Conservation (phyloP, 257 asterid species). For the Solanum peruvianum region DNA sequence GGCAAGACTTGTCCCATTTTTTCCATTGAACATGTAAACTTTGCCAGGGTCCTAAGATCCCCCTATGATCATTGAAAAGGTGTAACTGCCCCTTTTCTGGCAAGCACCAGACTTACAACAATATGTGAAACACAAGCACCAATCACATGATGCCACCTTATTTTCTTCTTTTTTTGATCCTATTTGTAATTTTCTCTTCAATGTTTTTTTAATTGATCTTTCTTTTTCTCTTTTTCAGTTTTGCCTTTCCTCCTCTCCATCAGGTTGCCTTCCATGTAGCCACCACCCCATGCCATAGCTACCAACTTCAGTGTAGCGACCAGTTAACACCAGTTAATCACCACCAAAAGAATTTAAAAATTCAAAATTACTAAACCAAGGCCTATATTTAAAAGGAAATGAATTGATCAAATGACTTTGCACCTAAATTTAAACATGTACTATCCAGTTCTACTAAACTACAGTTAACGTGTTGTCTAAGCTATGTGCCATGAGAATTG, state of each 20-base stretch:
- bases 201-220: background rate
- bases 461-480: background rate
- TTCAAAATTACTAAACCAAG: background rate
- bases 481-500: background rate
- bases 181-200: background rate
- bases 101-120: background rate
- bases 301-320: background rate
- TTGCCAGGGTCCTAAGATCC: background rate
- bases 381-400: background rate
- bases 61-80: background rate
- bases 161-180: background rate
- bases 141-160: background rate
- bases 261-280: background rate
- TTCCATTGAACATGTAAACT: background rate
- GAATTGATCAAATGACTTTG: background rate
- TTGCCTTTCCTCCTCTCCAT: background rate
- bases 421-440: background rate
- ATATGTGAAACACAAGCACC: background rate
- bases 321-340: background rate
- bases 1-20: background rate
- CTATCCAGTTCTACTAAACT: background rate
- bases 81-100: background rate
- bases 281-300: background rate
- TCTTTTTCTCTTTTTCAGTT: background rate
- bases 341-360: background rate